These are phyloP conservation scores for Cardamine resedifolia DNA, from an alignment of 345 rosid species.

Conservation along the genomic window DNA sequence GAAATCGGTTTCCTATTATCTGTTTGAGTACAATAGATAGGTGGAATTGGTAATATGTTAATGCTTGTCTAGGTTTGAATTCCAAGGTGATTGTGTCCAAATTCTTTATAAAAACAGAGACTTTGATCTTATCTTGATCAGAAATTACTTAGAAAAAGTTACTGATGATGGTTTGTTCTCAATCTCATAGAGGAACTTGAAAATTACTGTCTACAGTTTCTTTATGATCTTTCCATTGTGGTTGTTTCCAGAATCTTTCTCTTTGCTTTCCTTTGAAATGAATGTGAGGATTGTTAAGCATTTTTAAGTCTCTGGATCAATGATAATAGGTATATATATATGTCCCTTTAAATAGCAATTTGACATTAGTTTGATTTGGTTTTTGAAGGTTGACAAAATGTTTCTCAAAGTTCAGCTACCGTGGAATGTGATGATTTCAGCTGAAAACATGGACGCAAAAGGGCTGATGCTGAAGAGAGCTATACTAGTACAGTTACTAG, in stretches of 20 bases:
- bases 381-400: conserved; percentile 44
- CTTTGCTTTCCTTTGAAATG: not conserved
- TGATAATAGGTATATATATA: not conserved
- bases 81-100: not conserved
- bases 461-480: conserved; percentile 72
- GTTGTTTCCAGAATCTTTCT: not conserved
- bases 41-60: not conserved
- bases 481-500: conserved; percentile 55
- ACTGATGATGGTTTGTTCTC: not conserved
- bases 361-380: not conserved
- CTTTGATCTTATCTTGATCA: not conserved
- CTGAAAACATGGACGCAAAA: conserved; percentile 62
- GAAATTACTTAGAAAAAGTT: not conserved
- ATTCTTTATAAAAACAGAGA: not conserved
- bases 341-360: not conserved
- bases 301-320: not conserved
- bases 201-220: not conserved
- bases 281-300: not conserved
- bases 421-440: conserved; percentile 80
- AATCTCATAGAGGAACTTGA: not conserved
- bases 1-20: not conserved
- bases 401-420: conserved; percentile 70
- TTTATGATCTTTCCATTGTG: not conserved
- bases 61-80: conserved; percentile 20
- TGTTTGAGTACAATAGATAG: not conserved